Percentiles rank a stretch among this genome's conserved stretches.
phyloP scores from a whole-genome alignment of 2,329 filamentous ascomycete species.

The Onygena corvina region DNA sequence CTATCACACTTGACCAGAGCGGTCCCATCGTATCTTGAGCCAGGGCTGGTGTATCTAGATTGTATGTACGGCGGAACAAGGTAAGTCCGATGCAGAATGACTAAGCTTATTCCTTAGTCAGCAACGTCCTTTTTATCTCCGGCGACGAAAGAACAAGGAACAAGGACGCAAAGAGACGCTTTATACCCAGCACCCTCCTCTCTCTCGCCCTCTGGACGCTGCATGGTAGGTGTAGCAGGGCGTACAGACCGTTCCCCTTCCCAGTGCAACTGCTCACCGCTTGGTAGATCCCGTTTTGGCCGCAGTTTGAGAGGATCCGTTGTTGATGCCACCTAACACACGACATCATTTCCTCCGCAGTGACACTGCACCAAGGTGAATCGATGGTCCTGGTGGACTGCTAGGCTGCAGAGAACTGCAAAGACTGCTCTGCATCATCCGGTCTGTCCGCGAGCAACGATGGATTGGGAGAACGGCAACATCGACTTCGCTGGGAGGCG shows the following conservation, averaged over 20 bases:
- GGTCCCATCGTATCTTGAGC: too few species aligned
- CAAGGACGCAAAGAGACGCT: neutral
- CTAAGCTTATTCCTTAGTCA: too few species aligned
- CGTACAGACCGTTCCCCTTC: neutral
- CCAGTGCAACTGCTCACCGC: neutral
- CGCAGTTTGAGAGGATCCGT: neutral
- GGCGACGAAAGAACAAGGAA: neutral
- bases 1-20: too few species aligned
- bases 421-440: too few species aligned
- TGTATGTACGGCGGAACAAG: too few species aligned
- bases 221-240: neutral
- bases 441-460: too few species aligned
- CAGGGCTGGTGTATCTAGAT: too few species aligned
- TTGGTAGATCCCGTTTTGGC: neutral
- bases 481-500: neutral
- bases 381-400: neutral
- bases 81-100: too few species aligned
- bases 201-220: neutral
- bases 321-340: slow-evolving; percentile 4
- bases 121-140: neutral
- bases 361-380: slow-evolving; percentile 2
- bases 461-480: slow-evolving; percentile 3
- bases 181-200: neutral
- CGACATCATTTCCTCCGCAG: neutral
- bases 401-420: neutral